phyloP scores from a whole-genome alignment of 2,329 filamentous ascomycete species.

The Trichoderma sp. region DNA sequence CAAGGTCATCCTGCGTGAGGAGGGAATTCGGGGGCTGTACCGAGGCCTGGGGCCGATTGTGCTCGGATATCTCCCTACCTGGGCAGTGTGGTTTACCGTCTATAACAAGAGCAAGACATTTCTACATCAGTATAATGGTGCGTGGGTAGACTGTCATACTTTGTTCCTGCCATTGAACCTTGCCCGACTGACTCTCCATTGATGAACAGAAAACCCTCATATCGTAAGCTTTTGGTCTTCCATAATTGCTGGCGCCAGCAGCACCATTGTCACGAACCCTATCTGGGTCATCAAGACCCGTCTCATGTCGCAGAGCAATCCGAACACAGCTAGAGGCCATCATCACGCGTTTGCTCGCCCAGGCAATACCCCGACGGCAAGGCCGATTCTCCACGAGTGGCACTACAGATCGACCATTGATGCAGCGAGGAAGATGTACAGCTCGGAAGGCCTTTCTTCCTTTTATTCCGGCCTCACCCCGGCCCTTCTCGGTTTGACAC shows the following conservation, averaged over 20 bases:
- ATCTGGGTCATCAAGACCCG: slow-evolving; percentile 99
- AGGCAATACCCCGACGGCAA: slow-evolving; percentile 53
- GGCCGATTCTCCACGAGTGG: slow-evolving; percentile 66
- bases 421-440: slow-evolving; percentile 94
- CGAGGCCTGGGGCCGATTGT: slow-evolving; percentile 92
- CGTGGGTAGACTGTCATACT: slow-evolving; percentile 16
- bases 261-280: slow-evolving; percentile 91
- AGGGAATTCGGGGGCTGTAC: slow-evolving; percentile 88
- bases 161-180: slow-evolving; percentile 21
- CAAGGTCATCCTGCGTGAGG: slow-evolving; percentile 78
- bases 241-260: slow-evolving; percentile 85
- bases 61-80: slow-evolving; percentile 92
- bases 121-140: slow-evolving; percentile 66
- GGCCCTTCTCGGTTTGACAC: slow-evolving; percentile 84
- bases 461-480: slow-evolving; percentile 96
- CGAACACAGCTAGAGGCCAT: slow-evolving; percentile 43
- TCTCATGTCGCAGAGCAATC: slow-evolving; percentile 86
- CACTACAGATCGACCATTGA: slow-evolving; percentile 88
- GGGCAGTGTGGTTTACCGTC: slow-evolving; percentile 96
- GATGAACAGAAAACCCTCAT: slow-evolving; percentile 64
- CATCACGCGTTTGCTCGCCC: slow-evolving; percentile 48
- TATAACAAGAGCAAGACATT: slow-evolving; percentile 86
- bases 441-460: slow-evolving; percentile 78
- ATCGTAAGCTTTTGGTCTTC: slow-evolving; percentile 85
- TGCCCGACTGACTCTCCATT: not conserved